Percentiles rank a stretch among this genome's conserved stretches.
These are phyloP conservation scores for Pleodorina starrii DNA, from an alignment of 139 green algal genomes.

Conservation along the genomic window DNA sequence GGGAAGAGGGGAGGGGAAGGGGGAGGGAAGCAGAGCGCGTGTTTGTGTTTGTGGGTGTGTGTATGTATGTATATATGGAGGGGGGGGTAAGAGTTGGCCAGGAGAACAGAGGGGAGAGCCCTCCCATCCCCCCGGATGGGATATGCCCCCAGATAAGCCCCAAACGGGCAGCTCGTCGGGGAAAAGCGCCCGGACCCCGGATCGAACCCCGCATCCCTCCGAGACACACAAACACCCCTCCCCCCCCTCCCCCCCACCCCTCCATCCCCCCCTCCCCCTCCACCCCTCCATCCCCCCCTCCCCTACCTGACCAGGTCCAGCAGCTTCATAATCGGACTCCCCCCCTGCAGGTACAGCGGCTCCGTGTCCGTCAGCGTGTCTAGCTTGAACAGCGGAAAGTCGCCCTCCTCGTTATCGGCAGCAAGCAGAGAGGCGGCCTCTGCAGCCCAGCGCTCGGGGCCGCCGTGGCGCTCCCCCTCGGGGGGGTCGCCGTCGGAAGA, in stretches of 20 bases:
- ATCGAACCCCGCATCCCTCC: no score
- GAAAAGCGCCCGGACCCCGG: no score
- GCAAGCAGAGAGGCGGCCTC: neutral
- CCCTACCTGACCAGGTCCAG: conserved; percentile 44
- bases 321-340: conserved; percentile 42
- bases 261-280: neutral
- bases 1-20: neutral
- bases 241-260: neutral
- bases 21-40: neutral
- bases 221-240: no score
- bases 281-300: neutral
- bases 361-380: conserved; percentile 36
- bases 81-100: no score
- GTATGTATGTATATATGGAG: no score
- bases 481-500: neutral
- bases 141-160: no score
- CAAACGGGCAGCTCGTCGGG: no score
- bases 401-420: conserved; percentile 36
- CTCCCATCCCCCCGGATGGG: no score
- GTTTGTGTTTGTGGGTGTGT: no score
- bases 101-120: no score
- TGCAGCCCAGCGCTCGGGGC: neutral
- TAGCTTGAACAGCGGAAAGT: conserved; percentile 52
- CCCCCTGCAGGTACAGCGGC: neutral
- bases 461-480: neutral